Evolutionary conservation across 1,284 basidiomycete species (phyloP), one percentile per base, ranked within the genome.

Genomic region (Tylopilus sp.): DNA sequence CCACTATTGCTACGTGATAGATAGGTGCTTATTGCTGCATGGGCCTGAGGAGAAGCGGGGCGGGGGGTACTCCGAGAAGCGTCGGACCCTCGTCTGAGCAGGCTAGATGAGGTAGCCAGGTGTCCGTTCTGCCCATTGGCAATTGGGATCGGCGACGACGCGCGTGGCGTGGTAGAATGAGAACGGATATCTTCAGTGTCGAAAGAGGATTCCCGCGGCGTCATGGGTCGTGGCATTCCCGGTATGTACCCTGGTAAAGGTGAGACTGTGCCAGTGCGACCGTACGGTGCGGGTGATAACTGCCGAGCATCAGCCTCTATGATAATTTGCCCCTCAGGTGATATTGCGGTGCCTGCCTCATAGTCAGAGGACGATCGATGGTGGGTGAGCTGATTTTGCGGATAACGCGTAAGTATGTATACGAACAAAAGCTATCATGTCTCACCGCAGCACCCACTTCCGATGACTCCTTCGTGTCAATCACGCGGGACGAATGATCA

Each of bases 191-290:
- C 85, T 51, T 89, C 87, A 37, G 75, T 63, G 48, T 88, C 87
- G 43, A 79, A 70, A 21, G 68, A 62, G 5, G 68, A 68, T 54
- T 87, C 83, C 52, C 80, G 80, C 20, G 88, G 88, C 10, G 88
- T 91, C 82, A 90, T 88, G 12, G 88, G 88, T 41, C 88, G 75
- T 30, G 85, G 85, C 88, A 91, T 91, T 6, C 88, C 88, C 33
- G 88, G 88, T 51, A 89, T 82, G 67, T 91, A 91, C n/a, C 88
- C 88, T 48, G 87, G 87, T 20, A 87, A 62, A 18, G 85, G 85
- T 33, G 77, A 79, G 30, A 69, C 68, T 21, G 73, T 70, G 28
- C 70, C 70, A 34, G 73, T 70, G 52, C 68, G 70, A 53, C 71
- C 67, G 46, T 69, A 65, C 8, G 71, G 71, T 35, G 77, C 72